Evolutionary conservation across 2,329 filamentous ascomycete species (phyloP).

Genomic region (Fusarium mundagurra): DNA sequence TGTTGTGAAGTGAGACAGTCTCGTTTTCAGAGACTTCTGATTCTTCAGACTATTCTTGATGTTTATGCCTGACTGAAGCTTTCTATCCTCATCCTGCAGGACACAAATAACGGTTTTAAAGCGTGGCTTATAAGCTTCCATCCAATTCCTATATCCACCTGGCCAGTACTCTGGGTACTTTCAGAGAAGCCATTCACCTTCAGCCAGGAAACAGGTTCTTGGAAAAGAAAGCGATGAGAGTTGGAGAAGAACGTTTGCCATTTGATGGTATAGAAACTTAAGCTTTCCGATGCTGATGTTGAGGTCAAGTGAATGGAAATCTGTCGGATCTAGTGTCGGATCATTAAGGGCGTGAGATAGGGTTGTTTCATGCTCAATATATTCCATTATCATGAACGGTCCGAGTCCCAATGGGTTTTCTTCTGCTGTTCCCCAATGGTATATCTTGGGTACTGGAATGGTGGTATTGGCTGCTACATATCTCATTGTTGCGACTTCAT

Average conservation of each 20-base stretch:
- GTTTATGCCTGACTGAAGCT: not conserved
- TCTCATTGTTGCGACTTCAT: not conserved
- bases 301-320: not conserved
- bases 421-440: not conserved
- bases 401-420: not conserved
- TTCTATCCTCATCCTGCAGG: not conserved
- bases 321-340: not conserved
- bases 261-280: not conserved
- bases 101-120: not conserved
- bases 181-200: not conserved
- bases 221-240: not conserved
- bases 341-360: not conserved
- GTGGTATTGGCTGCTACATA: not conserved
- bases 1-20: not conserved
- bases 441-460: not conserved
- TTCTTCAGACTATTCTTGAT: not conserved
- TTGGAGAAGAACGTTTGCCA: not conserved
- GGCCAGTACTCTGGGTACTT: not conserved
- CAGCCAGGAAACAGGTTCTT: not conserved
- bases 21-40: not conserved
- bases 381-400: not conserved
- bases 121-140: not conserved
- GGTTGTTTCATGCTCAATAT: not conserved
- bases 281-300: rapidly evolving
- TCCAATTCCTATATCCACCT: not conserved